Percentiles rank a stretch among this genome's conserved stretches.
Evolutionary conservation across 106 monocot species (phyloP).

Genomic region (Narthecium ossifragum): DNA sequence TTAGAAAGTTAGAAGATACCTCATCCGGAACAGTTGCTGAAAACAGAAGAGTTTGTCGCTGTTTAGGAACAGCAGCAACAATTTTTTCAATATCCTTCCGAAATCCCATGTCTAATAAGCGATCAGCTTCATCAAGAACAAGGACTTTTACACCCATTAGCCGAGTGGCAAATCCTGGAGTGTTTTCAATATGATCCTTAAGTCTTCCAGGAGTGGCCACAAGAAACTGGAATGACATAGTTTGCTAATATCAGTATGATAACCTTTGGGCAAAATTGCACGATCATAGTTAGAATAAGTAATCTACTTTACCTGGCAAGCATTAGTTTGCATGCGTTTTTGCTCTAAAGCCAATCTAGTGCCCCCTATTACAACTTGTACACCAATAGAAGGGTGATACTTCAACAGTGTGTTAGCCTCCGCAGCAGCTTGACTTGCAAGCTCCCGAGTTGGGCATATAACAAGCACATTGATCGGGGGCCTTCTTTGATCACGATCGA

Average conservation of each 20-base stretch:
- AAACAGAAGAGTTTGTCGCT: slow-evolving; percentile 77
- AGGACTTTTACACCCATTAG: slow-evolving; percentile 73
- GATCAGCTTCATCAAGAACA: slow-evolving; percentile 85
- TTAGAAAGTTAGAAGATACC: slow-evolving; percentile 22
- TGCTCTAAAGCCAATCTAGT: slow-evolving; percentile 83
- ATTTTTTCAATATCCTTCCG: slow-evolving; percentile 77
- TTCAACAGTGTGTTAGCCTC: slow-evolving; percentile 70
- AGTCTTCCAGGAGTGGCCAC: slow-evolving; percentile 98
- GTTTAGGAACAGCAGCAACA: slow-evolving; percentile 68
- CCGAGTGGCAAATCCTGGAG: slow-evolving; percentile 70
- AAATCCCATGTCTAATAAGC: slow-evolving; percentile 83
- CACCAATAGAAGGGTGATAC: slow-evolving; percentile 77
- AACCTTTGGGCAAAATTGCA: too few relatives aligned
- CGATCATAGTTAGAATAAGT: too few relatives aligned
- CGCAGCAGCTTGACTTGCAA: slow-evolving; percentile 88
- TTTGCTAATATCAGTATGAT: too few relatives aligned
- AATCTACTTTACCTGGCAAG: slow-evolving; percentile 65
- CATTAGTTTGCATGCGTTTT: slow-evolving; percentile 84
- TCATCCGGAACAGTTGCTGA: slow-evolving; percentile 85
- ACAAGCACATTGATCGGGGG: slow-evolving; percentile 86
- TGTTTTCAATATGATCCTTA: slow-evolving; percentile 94
- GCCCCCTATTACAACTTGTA: slow-evolving; percentile 91
- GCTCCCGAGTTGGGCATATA: slow-evolving; percentile 90
- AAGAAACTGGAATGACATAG: slow-evolving; percentile 78
- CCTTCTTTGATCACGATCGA: slow-evolving; percentile 69